phyloP scores from a whole-genome alignment of 306 rosid genomes.

The Alnus glutinosa region DNA sequence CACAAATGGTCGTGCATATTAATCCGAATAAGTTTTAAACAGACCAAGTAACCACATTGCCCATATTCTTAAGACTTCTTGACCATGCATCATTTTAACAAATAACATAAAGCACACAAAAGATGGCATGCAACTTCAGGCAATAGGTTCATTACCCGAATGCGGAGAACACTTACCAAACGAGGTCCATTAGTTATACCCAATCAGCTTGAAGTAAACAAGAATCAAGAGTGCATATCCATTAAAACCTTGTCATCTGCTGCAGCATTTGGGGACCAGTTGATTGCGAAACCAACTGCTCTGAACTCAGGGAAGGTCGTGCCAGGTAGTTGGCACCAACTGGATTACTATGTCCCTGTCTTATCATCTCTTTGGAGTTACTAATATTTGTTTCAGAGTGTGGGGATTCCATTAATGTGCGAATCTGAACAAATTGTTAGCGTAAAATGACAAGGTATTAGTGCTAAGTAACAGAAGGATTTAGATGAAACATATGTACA shows the following conservation, averaged over 20 bases:
- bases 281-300: slow-evolving; percentile 55
- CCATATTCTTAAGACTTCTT: background rate
- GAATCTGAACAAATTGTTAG: slow-evolving; percentile 56
- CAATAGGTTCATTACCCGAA: background rate
- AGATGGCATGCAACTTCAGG: background rate
- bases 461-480: slow-evolving; percentile 17
- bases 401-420: slow-evolving; percentile 67
- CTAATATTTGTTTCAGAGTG: slow-evolving; percentile 47
- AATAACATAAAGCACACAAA: background rate
- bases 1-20: background rate
- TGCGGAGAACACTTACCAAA: slow-evolving; percentile 30
- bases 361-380: slow-evolving; percentile 61
- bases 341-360: slow-evolving; percentile 69
- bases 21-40: background rate
- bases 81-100: slow-evolving; percentile 3
- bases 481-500: slow-evolving; percentile 21
- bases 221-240: slow-evolving; percentile 11
- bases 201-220: slow-evolving; percentile 20
- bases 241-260: slow-evolving; percentile 44
- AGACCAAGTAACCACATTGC: too few species aligned
- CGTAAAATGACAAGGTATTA: slow-evolving; percentile 21
- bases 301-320: slow-evolving; percentile 42
- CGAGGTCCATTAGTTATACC: slow-evolving; percentile 13
- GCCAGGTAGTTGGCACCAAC: slow-evolving; percentile 51
- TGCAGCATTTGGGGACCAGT: slow-evolving; percentile 53